Conservation (phyloP, 2,329 filamentous ascomycete species). For the Aspergillus tubingensis region DNA sequence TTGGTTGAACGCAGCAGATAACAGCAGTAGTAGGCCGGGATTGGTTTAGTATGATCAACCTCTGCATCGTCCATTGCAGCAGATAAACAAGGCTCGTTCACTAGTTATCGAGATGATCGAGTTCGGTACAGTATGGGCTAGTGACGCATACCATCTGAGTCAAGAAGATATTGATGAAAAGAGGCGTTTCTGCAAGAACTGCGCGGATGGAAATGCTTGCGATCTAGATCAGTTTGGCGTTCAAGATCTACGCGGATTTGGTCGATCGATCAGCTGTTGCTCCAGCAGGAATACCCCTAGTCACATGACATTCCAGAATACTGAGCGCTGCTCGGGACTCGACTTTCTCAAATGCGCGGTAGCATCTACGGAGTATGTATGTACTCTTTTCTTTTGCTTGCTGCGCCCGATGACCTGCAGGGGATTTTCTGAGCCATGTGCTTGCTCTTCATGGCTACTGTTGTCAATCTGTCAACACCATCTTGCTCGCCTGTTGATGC, state of each 20-base stretch:
- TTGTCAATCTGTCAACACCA: background rate
- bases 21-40: slow-evolving; percentile 89
- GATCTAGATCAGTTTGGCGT: background rate
- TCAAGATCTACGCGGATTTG: background rate
- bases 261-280: background rate
- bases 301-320: background rate
- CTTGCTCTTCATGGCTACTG: background rate
- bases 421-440: background rate
- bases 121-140: background rate
- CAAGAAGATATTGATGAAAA: background rate
- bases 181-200: background rate
- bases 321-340: background rate
- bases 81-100: background rate
- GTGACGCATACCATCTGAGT: background rate
- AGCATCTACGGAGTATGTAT: background rate
- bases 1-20: slow-evolving; percentile 87
- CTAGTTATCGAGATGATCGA: background rate
- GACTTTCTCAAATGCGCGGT: background rate
- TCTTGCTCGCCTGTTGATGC: background rate
- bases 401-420: background rate
- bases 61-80: slow-evolving; percentile 22
- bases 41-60: slow-evolving; percentile 53
- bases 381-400: background rate
- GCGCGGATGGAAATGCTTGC: background rate
- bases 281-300: background rate